Base-by-base conservation (phyloP, 805 yeast species). In the Kluyveromyces starmeri region DNA sequence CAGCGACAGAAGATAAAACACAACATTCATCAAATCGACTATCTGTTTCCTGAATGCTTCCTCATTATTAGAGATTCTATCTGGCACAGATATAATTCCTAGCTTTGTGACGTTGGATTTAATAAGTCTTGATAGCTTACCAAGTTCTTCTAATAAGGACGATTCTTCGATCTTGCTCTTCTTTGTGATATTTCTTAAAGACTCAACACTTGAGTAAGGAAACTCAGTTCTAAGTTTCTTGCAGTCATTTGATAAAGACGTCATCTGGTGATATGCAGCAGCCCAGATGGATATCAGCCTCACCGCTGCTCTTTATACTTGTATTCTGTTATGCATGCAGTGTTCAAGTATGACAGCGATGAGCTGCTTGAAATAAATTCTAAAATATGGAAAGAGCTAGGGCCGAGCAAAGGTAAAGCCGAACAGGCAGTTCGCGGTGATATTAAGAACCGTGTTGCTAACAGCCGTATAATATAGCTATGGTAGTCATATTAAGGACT, bases 51-150 rank as follows among this genome's bases (percentile, higher is more conserved):
- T 48, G 28, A 40, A 48, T 5, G 49, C 44, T 1, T 14, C 32
- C 10, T 35, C 18, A 24, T 46, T 46, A 7, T 42, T 43, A 20
- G 47, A 44, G 8, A 32, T 13, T 20, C 43, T 49, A 6, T 44
- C 50, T 14, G 55, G 54, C 14, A 51, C 42, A 19, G 46, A 41
- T 6, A 58, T 33, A 14, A 58, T 51, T 23, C 62, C 64, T 7
- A 83, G 62, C 51, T 83, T 83, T 2, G 95, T 84, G 2, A 79
- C 66, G 51, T 83, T 86, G 1, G 95, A 86, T 53, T 68, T 76
- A 7, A 79, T 63, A 25, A 84, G 59, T 38, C 70, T 65, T 13
- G 73, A 53, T 5, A 82, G 48, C 50, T 84, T 85, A 4, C 50
- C 54, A 11, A 83, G 47, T 46, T 84, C 94, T 5, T 40, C 34